Conservation (phyloP, 257 asterid genomes). For the Mentha longifolia region DNA sequence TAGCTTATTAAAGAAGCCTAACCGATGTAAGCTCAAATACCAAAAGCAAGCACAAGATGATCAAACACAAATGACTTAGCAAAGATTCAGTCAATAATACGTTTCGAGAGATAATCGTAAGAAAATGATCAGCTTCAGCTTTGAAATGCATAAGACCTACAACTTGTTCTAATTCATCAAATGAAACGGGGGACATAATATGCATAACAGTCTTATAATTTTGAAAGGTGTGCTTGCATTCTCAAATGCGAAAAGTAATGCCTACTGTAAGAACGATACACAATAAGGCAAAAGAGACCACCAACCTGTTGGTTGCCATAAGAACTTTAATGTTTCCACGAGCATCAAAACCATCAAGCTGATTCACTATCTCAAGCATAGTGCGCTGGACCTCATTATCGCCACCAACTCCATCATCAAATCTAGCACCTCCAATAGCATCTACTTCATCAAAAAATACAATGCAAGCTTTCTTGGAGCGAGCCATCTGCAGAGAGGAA, state of each 20-base stretch:
- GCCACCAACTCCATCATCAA: conserved; percentile 98
- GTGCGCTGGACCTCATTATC: conserved; percentile 99
- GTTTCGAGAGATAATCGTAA: not conserved
- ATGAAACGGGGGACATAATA: no score
- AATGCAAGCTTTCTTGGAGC: conserved; percentile 97
- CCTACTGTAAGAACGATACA: not conserved
- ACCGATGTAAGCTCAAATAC: not conserved
- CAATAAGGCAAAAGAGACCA: not conserved
- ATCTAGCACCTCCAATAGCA: conserved; percentile 98
- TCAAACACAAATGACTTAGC: not conserved
- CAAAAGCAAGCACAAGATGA: not conserved
- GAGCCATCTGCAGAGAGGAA: conserved; percentile 79
- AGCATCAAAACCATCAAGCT: conserved; percentile 98
- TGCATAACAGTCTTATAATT: no score
- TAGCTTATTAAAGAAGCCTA: not conserved
- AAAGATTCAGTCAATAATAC: not conserved
- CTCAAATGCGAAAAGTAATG: not conserved
- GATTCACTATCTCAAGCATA: conserved; percentile 98
- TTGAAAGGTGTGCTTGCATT: no score
- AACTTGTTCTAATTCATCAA: no score
- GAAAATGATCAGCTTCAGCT: not conserved
- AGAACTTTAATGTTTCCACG: conserved; percentile 98
- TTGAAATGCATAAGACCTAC: not conserved
- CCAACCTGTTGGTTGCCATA: conserved; percentile 96
- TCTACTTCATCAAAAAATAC: conserved; percentile 97